Base-by-base conservation (phyloP, 208 protist genomes). In the Trypanosoma platydactyli region DNA sequence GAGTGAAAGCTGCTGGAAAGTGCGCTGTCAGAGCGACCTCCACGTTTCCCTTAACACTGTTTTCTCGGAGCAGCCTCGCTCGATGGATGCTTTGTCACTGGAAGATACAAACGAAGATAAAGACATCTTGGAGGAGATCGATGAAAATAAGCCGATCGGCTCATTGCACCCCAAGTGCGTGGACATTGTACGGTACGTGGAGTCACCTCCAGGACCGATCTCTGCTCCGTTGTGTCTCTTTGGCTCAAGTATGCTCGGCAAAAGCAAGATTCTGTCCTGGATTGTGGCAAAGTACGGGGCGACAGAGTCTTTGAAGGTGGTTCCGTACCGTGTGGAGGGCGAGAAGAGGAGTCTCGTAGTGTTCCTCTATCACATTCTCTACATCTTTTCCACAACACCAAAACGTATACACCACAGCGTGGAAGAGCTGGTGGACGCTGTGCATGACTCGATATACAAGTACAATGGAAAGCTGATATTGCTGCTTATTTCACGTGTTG, bases 1-100 rank as follows among this genome's bases (percentile, higher is more conserved):
- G 24, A 83, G 58, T n/a, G 48, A 68, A n/a, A 63, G 35, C 27
- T 27, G 61, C 46, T 77, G 72, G 57, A 53, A 44, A 5, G 73
- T 86, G 20, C 81, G 86, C 20, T 95, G 86, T 64, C 86, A 91
- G 65, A 89, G 77, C 51, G 89, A 95, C 64, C 77, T 92, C 24
- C 73, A 79, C 45, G 50, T 67, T 40, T 72, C 86, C 22, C 66
- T 92, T 24, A 33, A 45, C n/a, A 59, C 72, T 15, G 61, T 85
- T 16, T 95, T 88, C 48, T 51, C 62, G 15, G 79, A 89, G 60
- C 52, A 57, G 9, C 52, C 58, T 27, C 51, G 55, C 16, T 46
- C 68, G 22, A 48, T 65, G 52, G 58, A 62, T n/a, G n/a, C 53
- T 35, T 9, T 49, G 22, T 38, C 29, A 35, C 27, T 41, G 1